Base-by-base conservation (phyloP, 2,329 filamentous ascomycete species). In the Colletotrichum aenigma region DNA sequence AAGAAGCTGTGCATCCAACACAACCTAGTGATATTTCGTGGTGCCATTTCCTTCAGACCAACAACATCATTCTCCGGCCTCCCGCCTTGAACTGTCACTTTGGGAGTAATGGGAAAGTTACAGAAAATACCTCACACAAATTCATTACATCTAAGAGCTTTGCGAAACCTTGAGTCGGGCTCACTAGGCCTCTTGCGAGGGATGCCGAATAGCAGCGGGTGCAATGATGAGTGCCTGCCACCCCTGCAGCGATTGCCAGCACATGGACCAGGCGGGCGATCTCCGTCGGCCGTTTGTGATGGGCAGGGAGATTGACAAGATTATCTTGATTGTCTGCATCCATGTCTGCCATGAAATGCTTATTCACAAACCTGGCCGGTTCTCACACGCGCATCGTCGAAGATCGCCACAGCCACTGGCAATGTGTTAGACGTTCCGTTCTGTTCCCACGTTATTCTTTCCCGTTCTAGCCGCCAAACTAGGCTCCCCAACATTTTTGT, bases 231-330 rank as follows among this genome's bases (percentile, higher is more conserved):
- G 24, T 3, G 55, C 4, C 55, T 26, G 13, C 15, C 64, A 32
- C 26, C 43, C 38, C 24, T 34, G 16, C 26, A 48, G 16, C 28
- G 6, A 28, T 26, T 52, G 26, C 36, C 65, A 38, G 43, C 69
- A 68, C 69, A 28, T 68, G 62, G 73, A 48, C 69, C 56, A 28
- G 56, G 69, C 69, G 69, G 56, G 18, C 38, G 69, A 75, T 75
- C 62, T 24, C 15, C 64, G 55, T 26, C 15, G 18, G 24, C 38
- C 62, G 55, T 71, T 72, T 67, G 30, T 56, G 61, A 72, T 66
- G 30, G n/a, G 55, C 62, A 56, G 24, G 36, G 52, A 67, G 36
- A 55, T 43, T 55, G 12, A 60, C 43, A 48, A 48, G 43, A 48
- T 48, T 48, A 21, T 48, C 43, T 21, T 48, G n/a, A 48, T 48